Evolutionary conservation across 108 stramenopile species (phyloP).

Genomic region (Fistulifera pelliculosa): DNA sequence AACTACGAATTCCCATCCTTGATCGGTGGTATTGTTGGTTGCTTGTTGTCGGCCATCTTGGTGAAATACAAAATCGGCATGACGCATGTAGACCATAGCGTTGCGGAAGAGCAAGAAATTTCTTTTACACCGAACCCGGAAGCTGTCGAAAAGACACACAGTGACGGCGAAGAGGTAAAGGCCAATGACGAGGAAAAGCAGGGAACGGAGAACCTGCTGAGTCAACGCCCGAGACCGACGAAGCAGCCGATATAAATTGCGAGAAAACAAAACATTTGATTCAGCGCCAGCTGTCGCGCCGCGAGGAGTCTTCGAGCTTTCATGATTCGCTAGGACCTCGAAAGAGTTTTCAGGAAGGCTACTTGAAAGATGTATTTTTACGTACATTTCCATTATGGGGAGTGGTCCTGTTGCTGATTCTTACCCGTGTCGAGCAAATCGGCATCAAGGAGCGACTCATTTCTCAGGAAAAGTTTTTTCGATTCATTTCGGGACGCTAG

Average conservation of each 20-base stretch:
- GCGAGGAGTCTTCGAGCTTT: not conserved
- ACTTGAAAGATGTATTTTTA: conserved; percentile 27
- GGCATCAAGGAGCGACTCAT: conserved; percentile 34
- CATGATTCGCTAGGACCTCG: conserved; percentile 43
- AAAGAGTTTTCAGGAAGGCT: conserved; percentile 30
- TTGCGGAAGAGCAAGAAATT: not conserved
- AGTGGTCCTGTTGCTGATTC: conserved; percentile 35
- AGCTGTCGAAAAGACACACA: not conserved
- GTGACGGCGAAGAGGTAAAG: not conserved
- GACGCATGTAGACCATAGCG: conserved; percentile 6
- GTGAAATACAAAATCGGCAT: conserved; percentile 37
- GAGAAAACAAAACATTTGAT: too few species aligned
- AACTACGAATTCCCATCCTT: conserved; percentile 51
- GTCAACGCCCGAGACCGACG: too few species aligned
- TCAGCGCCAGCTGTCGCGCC: too few species aligned
- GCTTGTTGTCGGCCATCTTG: conserved; percentile 27
- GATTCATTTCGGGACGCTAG: conserved; percentile 46
- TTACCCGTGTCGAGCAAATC: conserved; percentile 38
- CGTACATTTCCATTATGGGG: conserved; percentile 48
- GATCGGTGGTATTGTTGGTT: conserved; percentile 52
- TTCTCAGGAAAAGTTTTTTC: conserved; percentile 28
- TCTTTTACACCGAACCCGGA: not conserved
- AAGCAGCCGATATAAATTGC: too few species aligned
- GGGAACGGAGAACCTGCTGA: too few species aligned
- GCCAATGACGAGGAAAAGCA: too few species aligned